phyloP scores from a whole-genome alignment of 345 rosid genomes.

The Hibiscus tridactylites region DNA sequence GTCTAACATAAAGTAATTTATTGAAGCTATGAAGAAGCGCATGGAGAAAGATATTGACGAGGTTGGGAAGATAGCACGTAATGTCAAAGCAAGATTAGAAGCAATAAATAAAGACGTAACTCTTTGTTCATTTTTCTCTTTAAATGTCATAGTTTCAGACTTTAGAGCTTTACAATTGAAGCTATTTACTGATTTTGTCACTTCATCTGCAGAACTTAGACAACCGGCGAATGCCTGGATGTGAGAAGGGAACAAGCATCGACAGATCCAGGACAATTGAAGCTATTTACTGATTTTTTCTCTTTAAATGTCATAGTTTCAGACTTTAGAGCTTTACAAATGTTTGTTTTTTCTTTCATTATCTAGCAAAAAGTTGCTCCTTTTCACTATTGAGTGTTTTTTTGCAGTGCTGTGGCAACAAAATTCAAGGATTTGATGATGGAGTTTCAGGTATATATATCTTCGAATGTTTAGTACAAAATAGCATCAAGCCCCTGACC shows the following conservation, averaged over 20 bases:
- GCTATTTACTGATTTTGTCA: slow-evolving; percentile 6
- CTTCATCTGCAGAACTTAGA: slow-evolving; percentile 51
- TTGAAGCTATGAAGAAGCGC: slow-evolving; percentile 71
- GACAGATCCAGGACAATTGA: slow-evolving; percentile 90
- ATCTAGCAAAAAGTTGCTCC: not conserved
- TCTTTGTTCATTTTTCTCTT: not conserved
- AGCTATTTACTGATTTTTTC: too few species aligned
- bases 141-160: not conserved
- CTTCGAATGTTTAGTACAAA: too few species aligned
- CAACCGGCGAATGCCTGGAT: slow-evolving; percentile 75
- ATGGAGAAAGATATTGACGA: slow-evolving; percentile 93
- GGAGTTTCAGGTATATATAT: slow-evolving; percentile 65
- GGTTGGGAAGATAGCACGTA: slow-evolving; percentile 78
- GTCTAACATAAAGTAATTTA: not conserved
- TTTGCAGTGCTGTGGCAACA: slow-evolving; percentile 53
- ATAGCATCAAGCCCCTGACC: too few species aligned
- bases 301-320: too few species aligned
- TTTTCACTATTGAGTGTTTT: not conserved
- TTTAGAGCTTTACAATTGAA: not conserved
- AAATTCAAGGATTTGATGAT: slow-evolving; percentile 66
- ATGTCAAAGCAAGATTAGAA: slow-evolving; percentile 63
- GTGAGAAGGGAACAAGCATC: slow-evolving; percentile 76
- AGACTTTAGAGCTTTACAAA: too few species aligned
- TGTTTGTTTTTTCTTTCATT: not conserved
- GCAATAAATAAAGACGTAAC: slow-evolving; percentile 70